Evolutionary conservation across 306 rosid species (phyloP), one percentile per base, ranked within the genome.

Genomic region (Lathyrus tuberosus): DNA sequence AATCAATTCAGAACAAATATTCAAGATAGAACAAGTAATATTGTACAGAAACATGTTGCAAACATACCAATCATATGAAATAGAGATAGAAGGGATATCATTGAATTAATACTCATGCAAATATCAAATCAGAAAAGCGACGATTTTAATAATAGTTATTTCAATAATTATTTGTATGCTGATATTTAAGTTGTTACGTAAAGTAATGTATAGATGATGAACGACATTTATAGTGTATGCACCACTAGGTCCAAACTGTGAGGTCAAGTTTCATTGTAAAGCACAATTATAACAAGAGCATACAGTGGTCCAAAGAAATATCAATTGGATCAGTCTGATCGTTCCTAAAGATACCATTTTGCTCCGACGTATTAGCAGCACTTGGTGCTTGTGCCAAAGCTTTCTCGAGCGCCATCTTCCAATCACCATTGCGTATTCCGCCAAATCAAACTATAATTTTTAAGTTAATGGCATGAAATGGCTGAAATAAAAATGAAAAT

Each of bases 351-450:
- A 77, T 83, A 78, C 96, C 96, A 77, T 91, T 95, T 91, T 82
- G 88, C 78, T 86, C 91, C 31, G 26, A 37, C 57, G 51, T 72
- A 64, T 77, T 82, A 70, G 57, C 71, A 48, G 87, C 83, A 85
- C 51, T 83, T 0, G 97, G 99, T 71, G 99, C 96, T 74, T 89
- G 88, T 37, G 86, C 76, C 82, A 95, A 71, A 69, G 99, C 99
- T 58, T 82, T 83, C 84, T 95, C 97, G 49, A 95, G 91, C 14
- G 99, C 99, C 8, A 80, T 79, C 84, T 95, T 95, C 99, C 99
- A n/a, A n/a, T n/a, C n/a, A n/a, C n/a, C n/a, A n/a, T n/a, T n/a
- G n/a, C n/a, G n/a, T n/a, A n/a, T n/a, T n/a, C n/a, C n/a, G n/a
- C n/a, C n/a, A n/a, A n/a, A n/a, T n/a, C n/a, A n/a, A n/a, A n/a